Evolutionary conservation across 2,329 filamentous ascomycete species (phyloP), one percentile per base, ranked within the genome.

Genomic region (Pseudogymnoascus sp.): DNA sequence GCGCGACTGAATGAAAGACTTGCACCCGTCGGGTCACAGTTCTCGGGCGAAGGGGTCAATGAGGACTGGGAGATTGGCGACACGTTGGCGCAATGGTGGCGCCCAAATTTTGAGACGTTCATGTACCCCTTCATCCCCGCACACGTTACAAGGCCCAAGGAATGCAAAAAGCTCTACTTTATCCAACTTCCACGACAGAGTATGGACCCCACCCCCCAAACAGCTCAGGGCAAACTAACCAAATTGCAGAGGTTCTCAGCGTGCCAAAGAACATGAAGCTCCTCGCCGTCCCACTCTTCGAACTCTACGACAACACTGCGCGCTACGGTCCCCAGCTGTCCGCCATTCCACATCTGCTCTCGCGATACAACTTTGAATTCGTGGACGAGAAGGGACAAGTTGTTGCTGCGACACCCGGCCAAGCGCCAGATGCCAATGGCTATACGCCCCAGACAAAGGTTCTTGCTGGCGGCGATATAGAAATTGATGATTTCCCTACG

Each of bases 231-330:
- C 7, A 60, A 67, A 65, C 64, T 61, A 29, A 33, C 11, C 11
- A 3, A 7, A 24, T 59, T 17, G 61, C 73, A 96, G 92, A 97
- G 78, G 89, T 97, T 11, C 82, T 99, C 44, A 95, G 90, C 70
- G 94, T 99, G 7, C 94, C 94, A 0, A 99, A 99, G 79, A 99
- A 99, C 77, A 97, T 99, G 94, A 99, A 99, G 74, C 85, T 99
- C 24, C 87, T 99, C 40, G 94, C 94, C 1, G 94, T 99, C 1
- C 94, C 94, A 0, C 81, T 99, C 0, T 97, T 97, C 76, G 94
- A 99, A 77, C 85, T 99, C 39, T 99, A 99, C 79, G 94, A 99
- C 71, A 99, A 99, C 75, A 96, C 91, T 0, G 89, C 88, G 10
- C 83, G 94, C 63, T 99, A 99, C 73, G 94, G 94, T 0, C 94